Percentiles rank a stretch among this genome's conserved stretches.
Evolutionary conservation across 2,329 filamentous ascomycete species (phyloP).

Genomic region (Xylariaceae sp.): DNA sequence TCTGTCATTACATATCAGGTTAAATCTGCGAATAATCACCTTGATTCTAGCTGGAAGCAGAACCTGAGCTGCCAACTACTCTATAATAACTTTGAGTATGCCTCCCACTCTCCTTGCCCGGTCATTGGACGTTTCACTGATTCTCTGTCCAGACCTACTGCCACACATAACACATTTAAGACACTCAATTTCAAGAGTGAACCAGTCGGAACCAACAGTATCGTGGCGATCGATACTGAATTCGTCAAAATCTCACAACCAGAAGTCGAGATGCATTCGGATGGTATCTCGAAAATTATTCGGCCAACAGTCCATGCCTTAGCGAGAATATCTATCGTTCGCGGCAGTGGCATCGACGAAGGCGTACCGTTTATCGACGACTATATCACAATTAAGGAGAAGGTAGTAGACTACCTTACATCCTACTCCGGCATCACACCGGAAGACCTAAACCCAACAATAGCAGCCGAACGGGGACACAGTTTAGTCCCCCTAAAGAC

Average conservation of each 20-base stretch:
- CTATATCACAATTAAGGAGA: slow-evolving; percentile 87
- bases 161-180: slow-evolving; percentile 51
- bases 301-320: slow-evolving; percentile 85
- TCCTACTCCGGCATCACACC: slow-evolving; percentile 87
- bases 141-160: slow-evolving; percentile 35
- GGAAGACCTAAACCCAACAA: slow-evolving; percentile 69
- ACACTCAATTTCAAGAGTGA: slow-evolving; percentile 56
- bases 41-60: slow-evolving; percentile 83
- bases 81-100: slow-evolving; percentile 62
- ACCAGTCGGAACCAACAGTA: slow-evolving; percentile 62
- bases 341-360: slow-evolving; percentile 71
- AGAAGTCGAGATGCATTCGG: slow-evolving; percentile 93
- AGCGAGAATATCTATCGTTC: slow-evolving; percentile 85
- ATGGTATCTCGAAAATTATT: slow-evolving; percentile 87
- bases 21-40: slow-evolving; percentile 71
- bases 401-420: slow-evolving; percentile 92
- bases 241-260: slow-evolving; percentile 91
- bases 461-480: slow-evolving; percentile 61
- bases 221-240: slow-evolving; percentile 90
- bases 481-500: slow-evolving; percentile 82
- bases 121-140: slow-evolving; percentile 21
- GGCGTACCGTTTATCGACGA: slow-evolving; percentile 92
- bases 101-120: background rate
- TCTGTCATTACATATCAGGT: slow-evolving; percentile 82
- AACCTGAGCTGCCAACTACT: slow-evolving; percentile 78